Percentiles rank a stretch among this genome's conserved stretches.
Conservation (phyloP, 306 rosid genomes). For the Trichosanthes truncata region DNA sequence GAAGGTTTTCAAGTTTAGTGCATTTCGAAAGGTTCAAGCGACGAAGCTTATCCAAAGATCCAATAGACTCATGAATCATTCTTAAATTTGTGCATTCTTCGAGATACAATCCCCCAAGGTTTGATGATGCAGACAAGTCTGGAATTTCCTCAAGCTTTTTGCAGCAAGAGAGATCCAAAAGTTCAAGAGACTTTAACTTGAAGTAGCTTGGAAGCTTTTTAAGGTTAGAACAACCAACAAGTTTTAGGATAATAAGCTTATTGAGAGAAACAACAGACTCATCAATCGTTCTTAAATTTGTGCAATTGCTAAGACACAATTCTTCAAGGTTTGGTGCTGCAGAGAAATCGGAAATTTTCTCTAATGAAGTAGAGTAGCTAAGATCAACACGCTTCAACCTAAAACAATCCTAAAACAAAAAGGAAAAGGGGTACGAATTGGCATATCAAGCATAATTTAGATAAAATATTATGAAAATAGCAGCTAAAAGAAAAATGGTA, state of each 20-base stretch:
- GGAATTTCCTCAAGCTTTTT: neutral
- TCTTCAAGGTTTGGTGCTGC: neutral
- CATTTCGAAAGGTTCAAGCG: neutral
- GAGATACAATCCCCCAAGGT: neutral
- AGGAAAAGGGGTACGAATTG: neutral
- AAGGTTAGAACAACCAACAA: neutral
- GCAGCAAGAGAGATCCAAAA: neutral
- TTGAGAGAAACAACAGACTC: neutral
- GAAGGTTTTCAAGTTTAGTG: neutral
- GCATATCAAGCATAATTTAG: neutral
- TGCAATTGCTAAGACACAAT: neutral
- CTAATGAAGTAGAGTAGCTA: neutral
- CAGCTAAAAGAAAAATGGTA: too few species aligned
- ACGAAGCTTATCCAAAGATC: neutral
- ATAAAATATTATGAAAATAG: too few species aligned
- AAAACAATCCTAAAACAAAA: neutral
- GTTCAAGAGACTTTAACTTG: neutral
- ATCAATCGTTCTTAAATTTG: neutral
- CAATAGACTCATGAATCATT: neutral
- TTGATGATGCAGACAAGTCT: neutral
- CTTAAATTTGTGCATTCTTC: neutral
- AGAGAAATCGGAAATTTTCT: neutral
- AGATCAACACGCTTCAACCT: neutral
- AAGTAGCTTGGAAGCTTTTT: neutral
- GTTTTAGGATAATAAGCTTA: neutral